Evolutionary conservation across 176 grass and related monocot species (phyloP), one percentile per base, ranked within the genome.

Genomic region (Oryza officinalis): DNA sequence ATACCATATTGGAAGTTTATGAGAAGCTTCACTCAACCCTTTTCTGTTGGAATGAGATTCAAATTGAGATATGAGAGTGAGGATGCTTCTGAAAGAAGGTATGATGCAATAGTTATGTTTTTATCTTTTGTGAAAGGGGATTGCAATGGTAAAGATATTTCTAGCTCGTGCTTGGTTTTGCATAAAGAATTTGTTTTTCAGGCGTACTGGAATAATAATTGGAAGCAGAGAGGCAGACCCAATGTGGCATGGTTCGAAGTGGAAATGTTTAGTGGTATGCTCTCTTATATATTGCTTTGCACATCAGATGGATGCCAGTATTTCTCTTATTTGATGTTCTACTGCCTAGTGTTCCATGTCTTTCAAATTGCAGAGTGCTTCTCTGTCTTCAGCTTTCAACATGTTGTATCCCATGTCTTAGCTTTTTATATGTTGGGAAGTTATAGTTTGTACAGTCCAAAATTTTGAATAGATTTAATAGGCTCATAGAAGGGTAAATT

Each of bases 221-320:
- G 96, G 93, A 77, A 95, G 81, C 65, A 76, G 86, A 38, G 93
- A 95, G 28, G 35, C 83, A 44, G 96, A 92, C 18, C 91, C 83
- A 66, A 65, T 94, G 71, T 95, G 89, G 89, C 86, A 88, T 85
- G 91, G 91, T 87, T 98, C 96, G 38, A 98, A 95, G 84, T 98
- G 96, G 96, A 93, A 88, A 93, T 93, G 89, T 81, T 82, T 98
- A 45, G 77, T 89, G 89, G 96, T 98, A 89, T 45, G 78, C 41
- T 64, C 20, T 78, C 63, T 35, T 75, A 35, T 65, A 46, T 76
- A 6, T 17, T 84, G 35, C 57, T 66, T 86, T 72, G 47, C 67
- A 82, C 59, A 60, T 81, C 2, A 45, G 26, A 74, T 44, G 1
- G 14, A 40, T 80, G 63, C 18, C 38, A 30, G 72, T 71, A 57